Conservation (phyloP, 129 eudicot genomes). For the Silybum marianum region DNA sequence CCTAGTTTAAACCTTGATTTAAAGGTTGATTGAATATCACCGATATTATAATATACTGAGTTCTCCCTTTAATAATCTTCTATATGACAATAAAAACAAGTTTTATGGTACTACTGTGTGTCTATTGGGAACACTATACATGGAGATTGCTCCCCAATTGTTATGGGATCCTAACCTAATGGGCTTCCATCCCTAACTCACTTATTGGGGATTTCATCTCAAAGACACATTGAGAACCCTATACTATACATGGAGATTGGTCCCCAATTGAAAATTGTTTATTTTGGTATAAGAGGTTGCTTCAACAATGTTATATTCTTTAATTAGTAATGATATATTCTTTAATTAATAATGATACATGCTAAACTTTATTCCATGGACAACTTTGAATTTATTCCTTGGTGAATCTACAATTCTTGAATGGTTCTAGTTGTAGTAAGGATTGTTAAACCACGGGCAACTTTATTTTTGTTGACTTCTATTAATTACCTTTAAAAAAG, state of each 20-base stretch:
- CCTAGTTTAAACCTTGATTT: too few relatives aligned
- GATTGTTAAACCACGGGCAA: not conserved
- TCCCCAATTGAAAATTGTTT: not conserved
- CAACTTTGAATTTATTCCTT: constrained; percentile 19
- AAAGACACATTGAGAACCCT: not conserved
- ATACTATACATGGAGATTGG: not conserved
- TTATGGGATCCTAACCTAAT: not conserved
- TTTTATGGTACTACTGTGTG: too few relatives aligned
- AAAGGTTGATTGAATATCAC: too few relatives aligned
- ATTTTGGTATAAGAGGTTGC: constrained; percentile 1
- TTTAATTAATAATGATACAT: constrained; percentile 7
- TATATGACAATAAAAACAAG: too few relatives aligned
- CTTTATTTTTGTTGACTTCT: not conserved
- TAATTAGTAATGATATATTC: constrained; percentile 2
- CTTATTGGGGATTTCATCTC: not conserved
- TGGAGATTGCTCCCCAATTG: not conserved
- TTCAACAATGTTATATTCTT: constrained; percentile 20
- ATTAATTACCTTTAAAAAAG: not conserved
- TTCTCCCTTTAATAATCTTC: too few relatives aligned
- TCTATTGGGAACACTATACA: too few relatives aligned
- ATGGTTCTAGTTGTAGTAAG: not conserved
- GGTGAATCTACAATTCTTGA: not conserved
- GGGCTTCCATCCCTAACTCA: not conserved
- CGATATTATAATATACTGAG: too few relatives aligned
- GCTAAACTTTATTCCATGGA: constrained; percentile 22